Conservation (phyloP, 1,284 basidiomycete genomes). For the Cutaneotrichosporon cyanovorans region DNA sequence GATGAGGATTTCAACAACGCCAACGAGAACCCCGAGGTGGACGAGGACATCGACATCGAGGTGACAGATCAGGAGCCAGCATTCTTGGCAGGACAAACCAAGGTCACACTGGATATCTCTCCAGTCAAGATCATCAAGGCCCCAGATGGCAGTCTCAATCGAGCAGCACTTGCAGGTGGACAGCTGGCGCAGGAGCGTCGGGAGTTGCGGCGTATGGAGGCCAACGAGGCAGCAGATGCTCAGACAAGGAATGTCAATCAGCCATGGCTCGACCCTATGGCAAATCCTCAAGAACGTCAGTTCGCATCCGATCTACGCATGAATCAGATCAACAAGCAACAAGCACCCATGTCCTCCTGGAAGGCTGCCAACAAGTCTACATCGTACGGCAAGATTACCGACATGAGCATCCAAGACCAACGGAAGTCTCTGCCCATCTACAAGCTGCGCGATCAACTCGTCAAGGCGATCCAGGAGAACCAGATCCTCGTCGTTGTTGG, state of each 20-base stretch:
- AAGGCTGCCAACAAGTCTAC: slow-evolving; percentile 95
- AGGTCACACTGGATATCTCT: slow-evolving; percentile 86
- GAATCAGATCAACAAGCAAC: slow-evolving; percentile 42
- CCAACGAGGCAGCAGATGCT: slow-evolving; percentile 87
- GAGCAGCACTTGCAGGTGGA: slow-evolving; percentile 88
- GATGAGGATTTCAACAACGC: slow-evolving; percentile 81
- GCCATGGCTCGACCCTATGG: slow-evolving; percentile 98
- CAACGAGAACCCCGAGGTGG: slow-evolving; percentile 71
- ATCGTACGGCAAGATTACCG: slow-evolving; percentile 84
- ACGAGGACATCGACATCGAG: slow-evolving; percentile 95
- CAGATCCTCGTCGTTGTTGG: slow-evolving; percentile 91
- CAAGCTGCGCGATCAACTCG: slow-evolving; percentile 84
- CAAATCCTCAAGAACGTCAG: slow-evolving; percentile 70
- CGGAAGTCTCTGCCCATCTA: slow-evolving; percentile 85
- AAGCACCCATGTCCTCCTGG: slow-evolving; percentile 71
- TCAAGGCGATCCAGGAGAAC: slow-evolving; percentile 90
- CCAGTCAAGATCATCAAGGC: slow-evolving; percentile 96
- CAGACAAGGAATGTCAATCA: slow-evolving; percentile 87
- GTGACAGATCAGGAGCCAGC: slow-evolving; percentile 94
- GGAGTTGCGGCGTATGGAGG: slow-evolving; percentile 88
- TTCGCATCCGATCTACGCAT: slow-evolving; percentile 93
- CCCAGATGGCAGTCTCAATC: slow-evolving; percentile 87
- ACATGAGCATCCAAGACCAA: slow-evolving; percentile 87
- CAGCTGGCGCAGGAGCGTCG: slow-evolving; percentile 89
- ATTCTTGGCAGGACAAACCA: slow-evolving; percentile 93